Evolutionary conservation across 2,329 filamentous ascomycete species (phyloP).

Genomic region (Phoma sp.): DNA sequence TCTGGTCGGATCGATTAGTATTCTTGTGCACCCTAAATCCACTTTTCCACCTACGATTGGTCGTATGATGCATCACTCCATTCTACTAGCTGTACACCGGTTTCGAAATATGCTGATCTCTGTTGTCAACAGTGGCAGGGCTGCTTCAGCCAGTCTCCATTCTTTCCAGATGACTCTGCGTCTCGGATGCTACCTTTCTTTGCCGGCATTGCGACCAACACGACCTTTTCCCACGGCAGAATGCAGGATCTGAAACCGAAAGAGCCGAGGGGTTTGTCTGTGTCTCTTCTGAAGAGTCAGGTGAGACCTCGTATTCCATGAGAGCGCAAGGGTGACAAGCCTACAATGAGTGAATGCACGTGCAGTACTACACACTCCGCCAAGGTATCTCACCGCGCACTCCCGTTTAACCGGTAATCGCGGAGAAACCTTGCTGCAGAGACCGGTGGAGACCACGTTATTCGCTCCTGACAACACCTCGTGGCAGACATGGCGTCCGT

Average conservation of each 20-base stretch:
- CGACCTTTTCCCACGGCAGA: background rate
- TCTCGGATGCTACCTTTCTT: background rate
- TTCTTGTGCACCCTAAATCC: conserved; percentile 1
- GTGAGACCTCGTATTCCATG: background rate
- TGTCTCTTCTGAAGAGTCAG: background rate
- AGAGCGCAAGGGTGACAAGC: background rate
- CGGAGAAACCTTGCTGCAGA: background rate
- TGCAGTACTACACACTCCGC: background rate
- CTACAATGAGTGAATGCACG: background rate
- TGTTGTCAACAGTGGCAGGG: background rate
- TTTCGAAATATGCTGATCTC: background rate
- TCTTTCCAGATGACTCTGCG: background rate
- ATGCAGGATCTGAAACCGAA: background rate
- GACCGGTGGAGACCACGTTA: background rate
- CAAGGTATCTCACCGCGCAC: background rate
- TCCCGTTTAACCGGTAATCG: conserved; percentile 10
- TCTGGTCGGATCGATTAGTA: background rate
- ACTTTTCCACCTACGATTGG: conserved; percentile 1
- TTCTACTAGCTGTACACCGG: background rate
- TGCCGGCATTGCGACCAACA: background rate
- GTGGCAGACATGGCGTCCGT: conserved; percentile 2
- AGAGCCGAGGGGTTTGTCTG: background rate
- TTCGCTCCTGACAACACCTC: background rate
- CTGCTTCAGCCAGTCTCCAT: background rate
- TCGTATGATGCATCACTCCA: background rate